phyloP scores from a whole-genome alignment of 108 stramenopile genomes.

The Nannochloropsis oceanica region DNA sequence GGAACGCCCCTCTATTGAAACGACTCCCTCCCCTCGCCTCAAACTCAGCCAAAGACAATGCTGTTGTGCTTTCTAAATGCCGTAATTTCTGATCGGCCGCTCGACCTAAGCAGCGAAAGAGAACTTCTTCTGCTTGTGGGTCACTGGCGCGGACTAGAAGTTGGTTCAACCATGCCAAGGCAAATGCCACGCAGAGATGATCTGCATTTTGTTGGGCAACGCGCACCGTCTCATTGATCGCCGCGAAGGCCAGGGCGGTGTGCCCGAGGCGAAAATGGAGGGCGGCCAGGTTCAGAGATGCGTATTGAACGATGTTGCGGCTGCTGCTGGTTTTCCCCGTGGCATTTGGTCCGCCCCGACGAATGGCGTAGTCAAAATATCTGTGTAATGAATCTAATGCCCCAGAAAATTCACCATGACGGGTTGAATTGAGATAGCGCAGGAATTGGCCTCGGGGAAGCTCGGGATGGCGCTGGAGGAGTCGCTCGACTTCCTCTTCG shows the following conservation, averaged over 20 bases:
- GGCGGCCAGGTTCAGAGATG: constrained; percentile 55
- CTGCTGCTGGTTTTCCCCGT: background rate
- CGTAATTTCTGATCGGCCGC: background rate
- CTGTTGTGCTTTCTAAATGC: background rate
- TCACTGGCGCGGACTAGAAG: background rate
- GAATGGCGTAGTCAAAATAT: constrained; percentile 74
- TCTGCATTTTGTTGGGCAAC: constrained; percentile 72
- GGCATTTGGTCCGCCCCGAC: constrained; percentile 31
- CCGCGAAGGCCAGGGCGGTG: constrained; percentile 43
- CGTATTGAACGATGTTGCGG: constrained; percentile 53
- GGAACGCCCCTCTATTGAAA: background rate
- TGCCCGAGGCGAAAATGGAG: constrained; percentile 56
- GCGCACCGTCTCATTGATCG: constrained; percentile 69
- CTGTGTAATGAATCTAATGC: constrained; percentile 67
- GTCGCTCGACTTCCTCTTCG: background rate
- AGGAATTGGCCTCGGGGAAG: constrained; percentile 59
- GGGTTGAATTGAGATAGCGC: constrained; percentile 53
- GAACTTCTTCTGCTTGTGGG: constrained; percentile 1
- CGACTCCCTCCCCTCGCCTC: background rate
- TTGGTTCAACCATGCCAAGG: constrained; percentile 3
- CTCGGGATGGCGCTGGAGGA: constrained; percentile 46
- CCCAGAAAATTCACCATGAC: constrained; percentile 46
- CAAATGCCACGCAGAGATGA: constrained; percentile 24
- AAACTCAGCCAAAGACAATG: background rate
- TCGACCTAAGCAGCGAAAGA: background rate